Evolutionary conservation across 148 eudicot species (phyloP), one percentile per base, ranked within the genome.

Genomic region (Silene latifolia): DNA sequence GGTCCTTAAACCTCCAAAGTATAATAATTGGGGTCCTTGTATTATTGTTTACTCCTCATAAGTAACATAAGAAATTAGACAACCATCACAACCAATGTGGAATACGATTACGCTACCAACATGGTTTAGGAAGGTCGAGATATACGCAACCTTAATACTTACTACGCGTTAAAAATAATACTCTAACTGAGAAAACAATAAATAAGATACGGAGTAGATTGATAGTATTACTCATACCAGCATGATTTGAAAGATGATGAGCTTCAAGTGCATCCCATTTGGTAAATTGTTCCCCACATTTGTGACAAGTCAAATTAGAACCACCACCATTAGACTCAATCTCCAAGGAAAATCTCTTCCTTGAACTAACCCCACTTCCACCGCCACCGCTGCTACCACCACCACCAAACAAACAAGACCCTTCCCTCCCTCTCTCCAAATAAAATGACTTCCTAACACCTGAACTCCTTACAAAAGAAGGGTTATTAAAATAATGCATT

Each of bases 211-310:
- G n/a, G n/a, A n/a, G n/a, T n/a, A 32, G 56, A 4, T 69, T 44
- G 46, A 54, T 35, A 35, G 48, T 20, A 60, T 23, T 13, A 58
- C 47, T 39, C 32, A 35, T 80, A 95, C 98, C 98, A 80, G 98
- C 98, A 85, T 95, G 98, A 77, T 89, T 92, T 2, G 96, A 95
- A 12, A 92, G 96, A 82, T 95, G 98, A 61, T 95, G 98, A n/a
- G 93, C 85, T 86, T 95, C 97, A 81, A 95, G 96, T 60, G 85
- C 81, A 66, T 95, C 97, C 97, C 92, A 92, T 72, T 89, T 95
- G 47, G 77, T 87, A 75, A 92, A 95, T 74, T 90, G 90, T 44
- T 92, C 89, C 19, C 96, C 96, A 82, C 98, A 95, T 76, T 92
- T 95, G 59, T 92, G 96, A 66, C 98, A 95, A 23, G 82, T 80